Conservation (phyloP, 257 asterid genomes). For the Linderniella brevidens region DNA sequence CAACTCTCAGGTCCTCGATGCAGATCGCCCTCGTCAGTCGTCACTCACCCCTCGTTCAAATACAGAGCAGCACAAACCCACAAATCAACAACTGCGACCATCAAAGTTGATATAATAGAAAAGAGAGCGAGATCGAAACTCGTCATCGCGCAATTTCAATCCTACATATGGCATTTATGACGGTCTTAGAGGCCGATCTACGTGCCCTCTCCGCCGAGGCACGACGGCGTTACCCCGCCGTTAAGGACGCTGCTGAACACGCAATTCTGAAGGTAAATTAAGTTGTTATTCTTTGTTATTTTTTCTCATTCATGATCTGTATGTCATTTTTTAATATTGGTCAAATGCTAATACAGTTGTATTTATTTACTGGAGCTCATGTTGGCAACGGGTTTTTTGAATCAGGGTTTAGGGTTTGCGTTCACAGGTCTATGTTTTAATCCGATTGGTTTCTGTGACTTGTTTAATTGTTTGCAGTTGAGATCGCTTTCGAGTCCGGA, state of each 20-base stretch:
- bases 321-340: conserved; percentile 1
- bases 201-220: conserved; percentile 94
- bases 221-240: conserved; percentile 94
- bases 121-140: no score
- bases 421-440: conserved; percentile 2
- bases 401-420: neutral
- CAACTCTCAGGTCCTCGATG: no score
- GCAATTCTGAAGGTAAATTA: conserved; percentile 66
- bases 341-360: neutral
- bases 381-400: conserved; percentile 3
- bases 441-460: conserved; percentile 4
- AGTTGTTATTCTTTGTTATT: neutral
- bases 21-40: no score
- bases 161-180: conserved; percentile 76
- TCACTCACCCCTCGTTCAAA: no score
- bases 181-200: conserved; percentile 93
- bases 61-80: no score
- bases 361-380: conserved; percentile 2
- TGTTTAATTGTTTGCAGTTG: conserved; percentile 42
- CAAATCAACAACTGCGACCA: no score
- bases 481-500: conserved; percentile 68
- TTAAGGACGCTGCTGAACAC: conserved; percentile 97
- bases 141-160: neutral
- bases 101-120: no score
- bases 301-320: neutral